phyloP scores from a whole-genome alignment of 2,329 filamentous ascomycete genomes.

The Xylaria polymorpha region DNA sequence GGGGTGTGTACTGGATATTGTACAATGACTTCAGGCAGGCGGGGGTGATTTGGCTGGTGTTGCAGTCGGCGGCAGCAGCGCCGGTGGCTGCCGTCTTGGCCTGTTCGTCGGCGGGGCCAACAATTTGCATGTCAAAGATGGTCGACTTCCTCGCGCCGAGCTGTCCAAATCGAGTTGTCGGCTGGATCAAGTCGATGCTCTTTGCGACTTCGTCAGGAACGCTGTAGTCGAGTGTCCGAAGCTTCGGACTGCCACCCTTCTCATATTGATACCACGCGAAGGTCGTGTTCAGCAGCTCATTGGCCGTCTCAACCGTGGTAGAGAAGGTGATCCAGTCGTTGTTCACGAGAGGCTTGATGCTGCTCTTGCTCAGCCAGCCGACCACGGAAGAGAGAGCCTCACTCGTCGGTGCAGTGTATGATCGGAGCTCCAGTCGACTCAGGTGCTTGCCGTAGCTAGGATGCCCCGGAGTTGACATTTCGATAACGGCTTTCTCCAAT shows the following conservation, averaged over 20 bases:
- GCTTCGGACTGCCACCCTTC: conserved; percentile 54
- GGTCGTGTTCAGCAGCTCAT: conserved; percentile 59
- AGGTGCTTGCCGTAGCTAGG: conserved; percentile 62
- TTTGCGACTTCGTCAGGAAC: conserved; percentile 52
- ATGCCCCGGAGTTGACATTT: conserved; percentile 62
- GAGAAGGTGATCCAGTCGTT: conserved; percentile 57
- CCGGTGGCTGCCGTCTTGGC: conserved; percentile 28
- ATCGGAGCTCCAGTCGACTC: conserved; percentile 60
- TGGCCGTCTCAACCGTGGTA: conserved; percentile 55
- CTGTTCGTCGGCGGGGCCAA: conserved; percentile 42
- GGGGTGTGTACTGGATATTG: conserved; percentile 61
- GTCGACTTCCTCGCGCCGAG: conserved; percentile 50
- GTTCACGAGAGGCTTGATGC: conserved; percentile 53
- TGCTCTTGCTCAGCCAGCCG: conserved; percentile 58
- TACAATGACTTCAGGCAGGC: conserved; percentile 59
- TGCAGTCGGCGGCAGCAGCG: conserved; percentile 50
- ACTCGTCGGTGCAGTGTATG: conserved; percentile 58
- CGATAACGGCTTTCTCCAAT: conserved; percentile 59
- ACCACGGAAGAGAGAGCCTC: conserved; percentile 55
- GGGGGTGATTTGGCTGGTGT: conserved; percentile 54
- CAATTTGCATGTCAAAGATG: conserved; percentile 47
- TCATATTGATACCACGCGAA: conserved; percentile 59
- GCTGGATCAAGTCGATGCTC: conserved; percentile 61
- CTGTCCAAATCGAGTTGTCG: conserved; percentile 62
- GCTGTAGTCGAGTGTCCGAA: conserved; percentile 53